Evolutionary conservation across 108 stramenopile genomes (phyloP), one percentile per base, ranked within the genome.

Genomic region (Fragilariopsis cylindrus): DNA sequence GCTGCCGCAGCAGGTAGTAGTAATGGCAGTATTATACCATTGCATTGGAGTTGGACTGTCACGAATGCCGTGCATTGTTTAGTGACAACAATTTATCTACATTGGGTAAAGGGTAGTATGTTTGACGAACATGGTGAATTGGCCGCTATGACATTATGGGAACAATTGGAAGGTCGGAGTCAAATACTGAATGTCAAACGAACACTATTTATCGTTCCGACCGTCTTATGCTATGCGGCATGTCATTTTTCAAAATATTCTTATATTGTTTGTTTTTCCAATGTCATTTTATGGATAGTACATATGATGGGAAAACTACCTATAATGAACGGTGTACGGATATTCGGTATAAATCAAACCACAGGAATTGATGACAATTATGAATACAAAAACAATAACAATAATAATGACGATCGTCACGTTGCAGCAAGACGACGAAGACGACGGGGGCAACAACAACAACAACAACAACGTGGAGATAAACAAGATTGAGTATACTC

Each of bases 331-430:
- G 92, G 96, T 16, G 98, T 99, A 40, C 88, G 98, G 54, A 82
- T 99, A 43, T 82, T 98, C 52, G 95, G 97, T 19, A 98, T 98
- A 80, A 99, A 99, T 77, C 82, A 88, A 72, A 99, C 98, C 12
- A 82, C 88, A 11, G 98, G 98, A 15, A 97, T 98, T 76, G 97
- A 97, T 76, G 97, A 97, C 49, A 48, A 68, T 39, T n/a, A n/a
- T 40, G 11, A n/a, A 5, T 16, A 5, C 3, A 5, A 50, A 41
- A 39, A 50, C 5, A 52, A 13, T 0, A 53, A 53, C 52, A 53
- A 53, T 3, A 12, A 53, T 53, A n/a, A 15, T 53, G 52, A 30
- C 30, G 30, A 30, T 30, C 30, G 30, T 30, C 30, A 30, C 30
- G 30, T 30, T 30, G 30, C 30, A 30, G 30, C 30, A 30, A 30